Evolutionary conservation across 148 eudicot genomes (phyloP).

Genomic region (Polygonum aviculare): DNA sequence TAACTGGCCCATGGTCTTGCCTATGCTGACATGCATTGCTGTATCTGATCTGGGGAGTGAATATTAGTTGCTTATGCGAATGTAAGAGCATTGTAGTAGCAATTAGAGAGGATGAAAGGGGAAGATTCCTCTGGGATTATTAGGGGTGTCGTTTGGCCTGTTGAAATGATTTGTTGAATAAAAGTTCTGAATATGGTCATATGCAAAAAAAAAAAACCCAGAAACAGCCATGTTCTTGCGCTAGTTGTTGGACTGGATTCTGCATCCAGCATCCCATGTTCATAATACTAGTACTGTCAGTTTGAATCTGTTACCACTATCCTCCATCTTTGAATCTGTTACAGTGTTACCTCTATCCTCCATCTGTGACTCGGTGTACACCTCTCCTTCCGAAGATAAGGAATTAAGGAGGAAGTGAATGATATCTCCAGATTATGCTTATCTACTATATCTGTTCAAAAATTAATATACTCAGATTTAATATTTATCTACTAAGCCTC

Average conservation of each 20-base stretch:
- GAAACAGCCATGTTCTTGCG: background rate
- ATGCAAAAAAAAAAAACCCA: background rate
- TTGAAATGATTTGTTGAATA: background rate
- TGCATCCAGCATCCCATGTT: background rate
- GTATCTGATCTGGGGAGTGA: background rate
- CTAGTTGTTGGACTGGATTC: background rate
- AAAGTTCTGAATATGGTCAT: background rate
- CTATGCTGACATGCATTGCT: background rate
- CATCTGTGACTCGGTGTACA: background rate
- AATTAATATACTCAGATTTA: background rate
- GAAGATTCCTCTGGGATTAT: background rate
- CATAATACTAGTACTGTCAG: background rate
- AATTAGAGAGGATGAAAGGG: background rate
- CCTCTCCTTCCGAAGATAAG: background rate
- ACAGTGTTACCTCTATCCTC: background rate
- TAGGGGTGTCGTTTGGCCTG: background rate
- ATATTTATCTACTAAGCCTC: background rate
- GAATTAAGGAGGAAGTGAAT: background rate
- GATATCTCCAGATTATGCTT: background rate
- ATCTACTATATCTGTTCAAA: too few species aligned
- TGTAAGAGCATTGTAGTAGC: background rate
- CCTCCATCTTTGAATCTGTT: background rate
- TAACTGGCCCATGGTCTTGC: background rate
- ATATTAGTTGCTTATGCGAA: too few species aligned
- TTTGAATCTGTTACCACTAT: background rate